phyloP scores from a whole-genome alignment of 192 early-diverging fungal genomes.

The Kickxella alabastrina region DNA sequence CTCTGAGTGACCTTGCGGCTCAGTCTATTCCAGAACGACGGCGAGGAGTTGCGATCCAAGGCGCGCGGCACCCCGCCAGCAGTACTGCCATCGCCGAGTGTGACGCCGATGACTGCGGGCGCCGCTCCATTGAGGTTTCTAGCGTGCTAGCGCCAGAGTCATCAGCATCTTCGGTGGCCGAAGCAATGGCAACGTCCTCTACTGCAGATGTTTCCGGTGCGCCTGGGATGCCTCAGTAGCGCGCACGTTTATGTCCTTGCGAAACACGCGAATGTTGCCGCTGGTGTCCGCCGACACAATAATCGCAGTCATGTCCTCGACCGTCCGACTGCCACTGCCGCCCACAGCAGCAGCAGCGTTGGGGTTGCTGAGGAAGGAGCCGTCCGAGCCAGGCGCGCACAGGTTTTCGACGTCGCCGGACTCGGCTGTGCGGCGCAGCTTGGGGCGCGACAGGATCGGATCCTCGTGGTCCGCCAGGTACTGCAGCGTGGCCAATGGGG shows the following conservation, averaged over 20 bases:
- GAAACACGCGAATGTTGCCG: conserved; percentile 64
- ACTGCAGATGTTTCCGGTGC: too few relatives aligned
- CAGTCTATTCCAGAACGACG: conserved; percentile 38
- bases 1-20: conserved; percentile 28
- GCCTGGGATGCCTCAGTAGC: too few relatives aligned
- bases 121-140: too few relatives aligned
- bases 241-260: conserved; percentile 58
- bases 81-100: too few relatives aligned
- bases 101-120: too few relatives aligned
- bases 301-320: conserved; percentile 51
- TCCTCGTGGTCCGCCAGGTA: conserved; percentile 54
- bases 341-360: not conserved
- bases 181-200: too few relatives aligned
- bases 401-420: conserved; percentile 39
- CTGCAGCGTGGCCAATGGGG: conserved; percentile 58
- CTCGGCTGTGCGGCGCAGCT: conserved; percentile 20
- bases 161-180: too few relatives aligned
- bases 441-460: conserved; percentile 53
- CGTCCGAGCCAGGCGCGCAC: conserved; percentile 10
- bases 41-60: too few relatives aligned
- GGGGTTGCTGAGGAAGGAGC: conserved; percentile 15
- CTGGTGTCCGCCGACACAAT: conserved; percentile 62
- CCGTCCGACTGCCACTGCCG: too few relatives aligned
- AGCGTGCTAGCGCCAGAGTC: too few relatives aligned
- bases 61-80: too few relatives aligned